These are phyloP conservation scores for Coleophoma eucalyptorum DNA, from an alignment of 2,329 filamentous ascomycete genomes.

Conservation along the genomic window DNA sequence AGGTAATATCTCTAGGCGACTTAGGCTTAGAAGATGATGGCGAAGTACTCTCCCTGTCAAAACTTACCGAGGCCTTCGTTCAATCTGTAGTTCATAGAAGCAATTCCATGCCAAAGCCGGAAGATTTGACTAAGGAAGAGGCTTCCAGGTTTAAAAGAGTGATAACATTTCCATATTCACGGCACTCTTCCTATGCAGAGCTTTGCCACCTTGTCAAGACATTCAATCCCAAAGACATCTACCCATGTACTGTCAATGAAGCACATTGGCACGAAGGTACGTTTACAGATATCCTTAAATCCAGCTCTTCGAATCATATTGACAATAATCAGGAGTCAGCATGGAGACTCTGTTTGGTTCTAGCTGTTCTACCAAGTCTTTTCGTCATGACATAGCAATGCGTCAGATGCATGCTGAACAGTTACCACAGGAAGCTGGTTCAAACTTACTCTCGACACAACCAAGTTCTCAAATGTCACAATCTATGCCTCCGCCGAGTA, in stretches of 20 bases:
- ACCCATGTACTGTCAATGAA: constrained; percentile 74
- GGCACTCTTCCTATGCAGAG: constrained; percentile 84
- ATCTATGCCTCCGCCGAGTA: neutral
- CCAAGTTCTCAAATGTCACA: constrained; percentile 3
- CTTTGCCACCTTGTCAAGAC: constrained; percentile 65
- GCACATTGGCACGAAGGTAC: constrained; percentile 54
- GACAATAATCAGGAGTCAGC: constrained; percentile 39
- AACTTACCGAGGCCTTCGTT: constrained; percentile 19
- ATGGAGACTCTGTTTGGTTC: constrained; percentile 70
- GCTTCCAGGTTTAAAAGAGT: constrained; percentile 13
- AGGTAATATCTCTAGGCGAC: constrained; percentile 20
- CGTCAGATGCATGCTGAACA: constrained; percentile 14
- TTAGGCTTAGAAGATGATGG: constrained; percentile 12
- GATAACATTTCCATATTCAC: constrained; percentile 76
- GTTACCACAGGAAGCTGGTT: too few species aligned
- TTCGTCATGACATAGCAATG: constrained; percentile 65
- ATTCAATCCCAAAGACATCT: constrained; percentile 72
- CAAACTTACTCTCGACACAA: constrained; percentile 3
- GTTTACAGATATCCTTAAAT: constrained; percentile 1
- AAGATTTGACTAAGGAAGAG: neutral
- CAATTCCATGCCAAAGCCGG: neutral
- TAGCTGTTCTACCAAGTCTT: constrained; percentile 56
- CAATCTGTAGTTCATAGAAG: constrained; percentile 10
- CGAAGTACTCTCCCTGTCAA: constrained; percentile 14
- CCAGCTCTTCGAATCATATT: neutral